Evolutionary conservation across 805 yeast genomes (phyloP), one percentile per base, ranked within the genome.

Genomic region (Candida chauliodis): DNA sequence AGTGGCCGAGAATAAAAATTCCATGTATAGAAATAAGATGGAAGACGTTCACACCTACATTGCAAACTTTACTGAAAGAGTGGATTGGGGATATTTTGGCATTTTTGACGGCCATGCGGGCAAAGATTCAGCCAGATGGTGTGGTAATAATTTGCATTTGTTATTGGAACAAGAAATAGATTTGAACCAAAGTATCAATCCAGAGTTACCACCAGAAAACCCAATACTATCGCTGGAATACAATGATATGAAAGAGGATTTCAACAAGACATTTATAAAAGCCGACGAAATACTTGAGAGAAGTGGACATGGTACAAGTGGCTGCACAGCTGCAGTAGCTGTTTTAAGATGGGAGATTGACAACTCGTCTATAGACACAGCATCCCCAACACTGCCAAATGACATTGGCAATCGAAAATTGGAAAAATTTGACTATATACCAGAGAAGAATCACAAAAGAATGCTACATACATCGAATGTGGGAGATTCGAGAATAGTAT

Each of bases 21-120:
- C 78, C 10, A 77, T 83, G 46, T 90, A 79, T 56, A 72, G 99
- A 41, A 78, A 84, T 36, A 78, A 89, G 20, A 91, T 91, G 99
- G 99, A 91, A 57, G 99, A 91, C 58, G 93, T 91, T 6, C 98
- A 91, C 58, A 85, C 95, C 0, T 87, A 84, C 51, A 88, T 89
- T 27, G 89, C 93, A 48, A 89, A 90, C 65, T 90, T 85, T 66
- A 93, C 90, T n/a, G 95, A 87, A 49, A 60, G 88, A 41, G 66
- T 84, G 21, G 96, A 89, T 57, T 84, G 95, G 84, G 98, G 96
- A 2, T 91, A 86, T 56, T 89, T 91, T 73, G 98, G 95, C 13
- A 75, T 91, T 1, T 91, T 89, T 61, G 99, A 91, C 61, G 99
- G 99, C 8, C 99, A 91, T 63, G 98, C 98, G 2, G 99, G 99